Percentiles rank a stretch among this genome's conserved stretches.
These are phyloP conservation scores for Termitomyces sp. DNA, from an alignment of 768 basidiomycete species.

Conservation along the genomic window DNA sequence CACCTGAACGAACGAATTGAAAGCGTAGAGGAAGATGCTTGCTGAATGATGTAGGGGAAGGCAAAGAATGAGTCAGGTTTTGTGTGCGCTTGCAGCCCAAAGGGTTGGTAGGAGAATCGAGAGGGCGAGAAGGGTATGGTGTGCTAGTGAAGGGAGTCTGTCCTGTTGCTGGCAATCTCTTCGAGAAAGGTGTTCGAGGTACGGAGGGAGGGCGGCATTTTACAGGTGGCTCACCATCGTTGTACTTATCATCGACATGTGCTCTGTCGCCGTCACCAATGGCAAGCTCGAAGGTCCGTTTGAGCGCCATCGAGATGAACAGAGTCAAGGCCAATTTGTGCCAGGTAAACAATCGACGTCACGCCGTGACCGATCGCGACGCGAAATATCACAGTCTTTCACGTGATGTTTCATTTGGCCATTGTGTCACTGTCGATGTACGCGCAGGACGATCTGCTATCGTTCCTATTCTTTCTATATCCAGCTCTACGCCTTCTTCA, in stretches of 20 bases:
- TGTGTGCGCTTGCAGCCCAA: constrained; percentile 55
- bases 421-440: background rate
- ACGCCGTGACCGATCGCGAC: constrained; percentile 21
- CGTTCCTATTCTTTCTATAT: no score
- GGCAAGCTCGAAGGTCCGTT: constrained; percentile 17
- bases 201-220: constrained; percentile 18
- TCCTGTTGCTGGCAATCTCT: constrained; percentile 21
- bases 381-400: background rate
- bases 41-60: constrained; percentile 45
- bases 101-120: constrained; percentile 70
- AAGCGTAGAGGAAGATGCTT: constrained; percentile 64
- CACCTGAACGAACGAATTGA: constrained; percentile 45
- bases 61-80: constrained; percentile 35
- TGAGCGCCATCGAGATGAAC: constrained; percentile 13
- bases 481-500: background rate
- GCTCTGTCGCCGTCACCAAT: constrained; percentile 1
- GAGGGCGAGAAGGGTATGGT: constrained; percentile 46
- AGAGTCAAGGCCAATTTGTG: background rate
- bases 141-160: constrained; percentile 29
- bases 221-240: constrained; percentile 12
- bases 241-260: background rate
- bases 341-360: constrained; percentile 13
- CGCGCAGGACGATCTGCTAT: background rate
- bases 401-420: background rate
- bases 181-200: constrained; percentile 24